Conservation (phyloP, 1,139 yeast genomes). For the Pneumocystis jirovecii region DNA sequence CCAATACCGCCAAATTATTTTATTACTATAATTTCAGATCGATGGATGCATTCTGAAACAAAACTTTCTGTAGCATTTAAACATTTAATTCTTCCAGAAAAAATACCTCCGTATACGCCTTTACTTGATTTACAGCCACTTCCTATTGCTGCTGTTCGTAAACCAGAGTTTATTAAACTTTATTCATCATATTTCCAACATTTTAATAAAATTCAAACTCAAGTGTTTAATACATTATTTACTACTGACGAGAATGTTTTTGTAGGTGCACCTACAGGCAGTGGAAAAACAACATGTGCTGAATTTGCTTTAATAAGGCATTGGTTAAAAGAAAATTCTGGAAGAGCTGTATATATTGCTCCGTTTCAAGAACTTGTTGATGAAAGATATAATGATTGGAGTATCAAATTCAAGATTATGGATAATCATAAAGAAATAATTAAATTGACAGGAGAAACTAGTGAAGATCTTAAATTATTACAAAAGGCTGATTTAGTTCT, state of each 20-base stretch:
- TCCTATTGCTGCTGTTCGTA: conserved; percentile 34
- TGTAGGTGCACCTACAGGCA: conserved; percentile 59
- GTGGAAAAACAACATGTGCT: conserved; percentile 59
- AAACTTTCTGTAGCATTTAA: conserved; percentile 47
- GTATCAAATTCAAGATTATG: conserved; percentile 29
- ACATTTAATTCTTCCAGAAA: conserved; percentile 47
- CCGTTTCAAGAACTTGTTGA: conserved; percentile 48
- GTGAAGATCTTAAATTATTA: conserved; percentile 39
- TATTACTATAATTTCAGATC: conserved; percentile 58
- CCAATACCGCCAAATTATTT: conserved; percentile 66
- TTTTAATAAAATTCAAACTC: conserved; percentile 65
- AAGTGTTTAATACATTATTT: conserved; percentile 46
- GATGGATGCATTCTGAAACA: conserved; percentile 68
- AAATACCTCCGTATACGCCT: conserved; percentile 49
- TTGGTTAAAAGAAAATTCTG: conserved; percentile 41
- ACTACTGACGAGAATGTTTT: conserved; percentile 45
- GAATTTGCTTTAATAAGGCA: conserved; percentile 59
- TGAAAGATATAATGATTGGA: conserved; percentile 36
- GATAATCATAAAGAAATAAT: conserved; percentile 31
- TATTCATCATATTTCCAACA: conserved; percentile 31
- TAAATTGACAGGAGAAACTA: conserved; percentile 48
- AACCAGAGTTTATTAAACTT: conserved; percentile 31
- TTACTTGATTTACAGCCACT: conserved; percentile 37
- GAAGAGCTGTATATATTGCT: conserved; percentile 51
- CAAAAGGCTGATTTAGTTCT: conserved; percentile 52